Base-by-base conservation (phyloP, 1,284 basidiomycete genomes). In the Cryptococcus maquisensis region DNA sequence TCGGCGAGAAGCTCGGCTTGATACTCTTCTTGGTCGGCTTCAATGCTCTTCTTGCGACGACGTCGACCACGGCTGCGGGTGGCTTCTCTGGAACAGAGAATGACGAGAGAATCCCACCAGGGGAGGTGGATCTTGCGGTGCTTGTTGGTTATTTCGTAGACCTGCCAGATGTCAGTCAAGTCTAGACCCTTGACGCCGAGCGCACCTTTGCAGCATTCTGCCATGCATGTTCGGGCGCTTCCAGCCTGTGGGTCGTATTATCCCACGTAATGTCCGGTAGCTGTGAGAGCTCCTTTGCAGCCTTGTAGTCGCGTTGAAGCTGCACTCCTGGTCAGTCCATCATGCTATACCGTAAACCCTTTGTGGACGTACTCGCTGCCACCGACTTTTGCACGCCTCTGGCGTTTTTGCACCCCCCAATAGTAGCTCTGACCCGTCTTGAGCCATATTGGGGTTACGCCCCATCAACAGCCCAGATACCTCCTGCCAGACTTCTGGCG, bases 301-400 rank as follows among this genome's bases (percentile, higher is more conserved):
- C 63, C 52, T 66, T 68, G 61, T 60, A 73, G 48, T 73, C 70
- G 26, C 71, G 55, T 55, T 73, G 71, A 24, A 73, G 52, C 52
- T 68, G 55, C 20, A 20, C 43, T 21, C 20, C 5, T 23, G 5
- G 20, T 20, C 35, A 21, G 21, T 46, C 42, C 24, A 37, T 23
- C 15, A 49, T 20, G 5, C 36, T 2, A 41, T n/a, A 16, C 21
- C 15, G 10, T 9, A n/a, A 42, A n/a, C 16, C 23, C 2, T 48
- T 23, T 16, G 3, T 4, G n/a, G 21, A 59, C 66, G 52, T 45
- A 68, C 66, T 40, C 67, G 42, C 52, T 73, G 71, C 71, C 71
- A 73, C 10, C 70, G 58, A 32, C 66, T 68, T 56, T 71, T 73
- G 57, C 71, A 73, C 8, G 69, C 70, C 21, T 73, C 71, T 2